Percentiles rank a stretch among this genome's conserved stretches.
Conservation (phyloP, 352 stramenopile species). For the Pythium apleroticum region DNA sequence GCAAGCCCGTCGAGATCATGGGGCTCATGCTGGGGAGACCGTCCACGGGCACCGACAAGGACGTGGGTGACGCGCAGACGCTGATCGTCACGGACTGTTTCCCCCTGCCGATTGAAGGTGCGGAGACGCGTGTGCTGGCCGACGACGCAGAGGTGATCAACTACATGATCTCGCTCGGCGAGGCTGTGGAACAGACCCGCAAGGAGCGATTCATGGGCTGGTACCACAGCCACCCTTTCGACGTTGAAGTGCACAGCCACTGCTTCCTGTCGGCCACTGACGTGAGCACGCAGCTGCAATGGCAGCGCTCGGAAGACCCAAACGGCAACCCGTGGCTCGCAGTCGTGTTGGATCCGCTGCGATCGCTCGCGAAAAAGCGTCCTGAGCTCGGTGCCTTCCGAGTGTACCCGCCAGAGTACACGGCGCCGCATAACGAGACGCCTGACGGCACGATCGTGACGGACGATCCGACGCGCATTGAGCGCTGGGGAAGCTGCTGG, state of each 20-base stretch:
- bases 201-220: conserved; percentile 99
- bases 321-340: conserved; percentile 96
- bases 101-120: conserved; percentile 96
- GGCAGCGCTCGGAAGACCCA: conserved; percentile 97
- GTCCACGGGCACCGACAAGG: conserved; percentile 72
- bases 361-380: conserved; percentile 91
- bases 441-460: conserved; percentile 94
- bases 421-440: conserved; percentile 90
- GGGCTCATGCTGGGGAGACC: conserved; percentile 96
- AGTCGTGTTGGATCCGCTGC: conserved; percentile 97
- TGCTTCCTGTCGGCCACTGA: conserved; percentile 98
- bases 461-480: conserved; percentile 91
- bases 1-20: conserved; percentile 99
- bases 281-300: conserved; percentile 97
- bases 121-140: conserved; percentile 94
- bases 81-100: conserved; percentile 99
- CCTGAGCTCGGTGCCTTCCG: conserved; percentile 97
- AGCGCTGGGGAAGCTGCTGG: conserved; percentile 96
- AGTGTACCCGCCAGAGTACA: conserved; percentile 97
- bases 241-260: conserved; percentile 95
- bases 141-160: conserved; percentile 98
- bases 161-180: conserved; percentile 98
- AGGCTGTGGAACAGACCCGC: conserved; percentile 92
- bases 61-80: conserved; percentile 88
- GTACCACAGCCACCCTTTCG: conserved; percentile 99